Conservation (phyloP, 768 basidiomycete genomes). For the Suillus subaureus region DNA sequence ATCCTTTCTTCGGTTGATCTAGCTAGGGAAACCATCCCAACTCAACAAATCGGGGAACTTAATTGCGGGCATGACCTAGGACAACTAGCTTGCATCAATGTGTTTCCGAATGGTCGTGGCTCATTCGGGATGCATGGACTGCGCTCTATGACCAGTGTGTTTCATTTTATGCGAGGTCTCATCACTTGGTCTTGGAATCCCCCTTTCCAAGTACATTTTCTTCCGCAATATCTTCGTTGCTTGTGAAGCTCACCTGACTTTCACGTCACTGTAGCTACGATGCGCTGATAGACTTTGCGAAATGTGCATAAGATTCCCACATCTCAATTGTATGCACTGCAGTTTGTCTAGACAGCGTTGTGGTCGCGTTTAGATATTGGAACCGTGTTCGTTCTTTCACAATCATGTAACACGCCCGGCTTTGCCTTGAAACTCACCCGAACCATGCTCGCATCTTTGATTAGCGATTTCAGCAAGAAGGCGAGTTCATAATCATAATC, state of each 20-base stretch:
- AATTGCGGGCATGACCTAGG: neutral
- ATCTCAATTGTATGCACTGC: neutral
- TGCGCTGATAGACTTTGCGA: neutral
- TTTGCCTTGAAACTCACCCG: neutral
- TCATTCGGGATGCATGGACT: neutral
- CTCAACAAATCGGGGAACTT: too few relatives aligned
- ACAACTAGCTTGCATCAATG: neutral
- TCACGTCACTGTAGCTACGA: neutral
- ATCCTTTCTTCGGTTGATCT: neutral
- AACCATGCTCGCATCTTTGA: neutral
- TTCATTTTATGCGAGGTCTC: neutral
- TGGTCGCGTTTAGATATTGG: neutral
- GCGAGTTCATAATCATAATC: neutral
- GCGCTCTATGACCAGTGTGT: neutral
- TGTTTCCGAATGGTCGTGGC: neutral
- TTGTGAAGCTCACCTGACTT: neutral
- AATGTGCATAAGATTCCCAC: neutral
- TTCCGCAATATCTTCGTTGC: neutral
- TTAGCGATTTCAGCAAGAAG: neutral
- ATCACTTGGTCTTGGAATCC: neutral
- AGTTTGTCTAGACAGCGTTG: neutral
- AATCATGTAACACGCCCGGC: too few relatives aligned
- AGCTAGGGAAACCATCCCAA: neutral
- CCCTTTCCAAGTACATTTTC: neutral
- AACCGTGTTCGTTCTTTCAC: neutral